Base-by-base conservation (phyloP, 108 stramenopile genomes). In the Fistulifera pelliculosa region DNA sequence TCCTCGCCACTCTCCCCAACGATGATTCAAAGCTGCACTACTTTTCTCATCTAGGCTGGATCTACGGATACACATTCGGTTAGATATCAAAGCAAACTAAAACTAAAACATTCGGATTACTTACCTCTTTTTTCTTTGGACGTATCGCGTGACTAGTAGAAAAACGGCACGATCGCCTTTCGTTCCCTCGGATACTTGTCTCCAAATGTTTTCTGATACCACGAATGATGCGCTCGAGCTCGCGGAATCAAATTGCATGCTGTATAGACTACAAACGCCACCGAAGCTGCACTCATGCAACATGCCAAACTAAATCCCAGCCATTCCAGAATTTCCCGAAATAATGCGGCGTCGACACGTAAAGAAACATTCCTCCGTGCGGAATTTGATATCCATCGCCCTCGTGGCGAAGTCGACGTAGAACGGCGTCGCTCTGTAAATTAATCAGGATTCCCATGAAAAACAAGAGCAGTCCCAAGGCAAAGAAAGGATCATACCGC, bases 281-380 rank as follows among this genome's bases (percentile, higher is more conserved):
- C 1, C 58, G 60, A 21, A 81, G 56, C 25, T 69, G 47, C 1
- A 70, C 69, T 51, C 48, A 64, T 66, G 26, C 38, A 38, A 52
- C 60, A 71, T 18, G 84, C 85, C 23, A 85, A 64, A 12, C 69
- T 73, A 70, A 67, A 93, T 19, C 94, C 94, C 39, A 70, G 62
- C 94, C 91, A 95, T 71, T 93, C 94, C 16, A 95, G 13, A 28
- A 93, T 65, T 71, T 95, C 94, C 94, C 94, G 48, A 77, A 59
- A 62, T 73, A 93, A 49, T 95, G 89, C 17, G 94, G 87, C 11
- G 79, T 71, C 16, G 88, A 86, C 14, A 88, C 62, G 48, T 60
- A 73, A 15, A 60, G 62, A 59, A 95, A 93, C 24, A 78, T 43
- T 27, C 80, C 86, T 13, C 83, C 86, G 17, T 65, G 53, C 16